These are phyloP conservation scores for Penicillium nucicola DNA, from an alignment of 495 filamentous ascomycete genomes.

Conservation along the genomic window DNA sequence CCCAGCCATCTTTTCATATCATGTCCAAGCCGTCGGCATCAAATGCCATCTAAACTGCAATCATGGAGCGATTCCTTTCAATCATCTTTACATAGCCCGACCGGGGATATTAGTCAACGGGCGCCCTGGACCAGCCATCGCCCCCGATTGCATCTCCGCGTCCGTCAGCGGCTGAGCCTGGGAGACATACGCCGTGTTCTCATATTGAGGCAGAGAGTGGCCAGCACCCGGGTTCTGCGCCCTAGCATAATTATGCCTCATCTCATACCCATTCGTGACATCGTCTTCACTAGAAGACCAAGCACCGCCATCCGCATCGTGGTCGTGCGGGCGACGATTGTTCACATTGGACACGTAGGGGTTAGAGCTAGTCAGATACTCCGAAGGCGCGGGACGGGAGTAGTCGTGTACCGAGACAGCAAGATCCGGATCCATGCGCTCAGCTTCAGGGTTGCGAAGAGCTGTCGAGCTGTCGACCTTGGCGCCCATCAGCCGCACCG, in stretches of 20 bases:
- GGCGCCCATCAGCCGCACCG: slow-evolving; percentile 1
- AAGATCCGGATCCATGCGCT: slow-evolving; percentile 22
- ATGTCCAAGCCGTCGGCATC: neutral
- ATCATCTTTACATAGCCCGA: slow-evolving; percentile 13
- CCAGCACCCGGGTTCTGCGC: slow-evolving; percentile 22
- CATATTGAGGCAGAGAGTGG: slow-evolving; percentile 22
- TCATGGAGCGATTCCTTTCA: slow-evolving; percentile 6
- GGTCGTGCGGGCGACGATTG: slow-evolving; percentile 27
- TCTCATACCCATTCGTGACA: slow-evolving; percentile 37
- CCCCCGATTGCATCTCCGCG: slow-evolving; percentile 5
- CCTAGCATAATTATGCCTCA: slow-evolving; percentile 36
- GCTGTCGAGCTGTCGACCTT: slow-evolving; percentile 26
- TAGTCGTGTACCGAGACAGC: slow-evolving; percentile 3
- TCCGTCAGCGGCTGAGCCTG: slow-evolving; percentile 16
- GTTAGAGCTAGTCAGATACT: slow-evolving; percentile 12
- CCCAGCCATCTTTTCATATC: slow-evolving; percentile 1
- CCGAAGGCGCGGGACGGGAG: neutral
- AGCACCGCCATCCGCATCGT: slow-evolving; percentile 29
- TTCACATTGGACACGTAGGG: slow-evolving; percentile 27
- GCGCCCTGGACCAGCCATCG: slow-evolving; percentile 14
- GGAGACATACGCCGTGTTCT: slow-evolving; percentile 36
- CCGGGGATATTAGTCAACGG: slow-evolving; percentile 20
- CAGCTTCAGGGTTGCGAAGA: slow-evolving; percentile 33
- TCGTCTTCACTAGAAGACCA: slow-evolving; percentile 47
- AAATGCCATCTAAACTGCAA: neutral